Evolutionary conservation across 495 filamentous ascomycete genomes (phyloP), one percentile per base, ranked within the genome.

Genomic region (Gamarada debralockiae): DNA sequence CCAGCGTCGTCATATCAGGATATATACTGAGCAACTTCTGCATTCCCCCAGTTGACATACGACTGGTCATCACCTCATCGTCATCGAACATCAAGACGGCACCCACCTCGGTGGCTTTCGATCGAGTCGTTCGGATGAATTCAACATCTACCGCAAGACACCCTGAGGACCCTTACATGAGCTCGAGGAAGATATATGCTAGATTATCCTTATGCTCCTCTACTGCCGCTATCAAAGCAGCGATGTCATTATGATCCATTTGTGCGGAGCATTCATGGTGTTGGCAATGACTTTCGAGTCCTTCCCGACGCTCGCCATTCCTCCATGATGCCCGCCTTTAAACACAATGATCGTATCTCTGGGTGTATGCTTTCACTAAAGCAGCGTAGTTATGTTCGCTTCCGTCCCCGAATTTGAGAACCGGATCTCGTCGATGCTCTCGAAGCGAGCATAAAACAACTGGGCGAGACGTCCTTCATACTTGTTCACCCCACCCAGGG

Each of bases 1-100:
- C 82, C 82, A 84, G 50, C 2, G 80, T 78, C 21, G 75, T 80
- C 48, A 86, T 42, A 50, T 85, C 82, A 0, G 82, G 79, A 3
- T 50, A 61, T 18, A 85, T 43, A 0, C 62, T 65, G 23, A 72
- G 17, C 25, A 60, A 53, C 8, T 55, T 55, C 34, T 73, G 73
- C 12, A 81, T 25, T 3, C 82, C 82, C 6, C 21, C 1, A 0
- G 66, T 68, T 2, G 67, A 65, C 13, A 84, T 61, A 3, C 82
- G 71, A 12, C 72, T 77, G 1, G 82, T 82, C 69, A 83, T 77
- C 15, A 86, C 81, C 62, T n/a, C n/a, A n/a, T n/a, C n/a, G n/a
- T 86, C 82, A 42, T 86, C 82, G 15, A 84, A 62, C 14, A 86
- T 74, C 44, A 86, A 73, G 2, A 84, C 8, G 0, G 70, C 67